phyloP scores from a whole-genome alignment of 2,329 filamentous ascomycete genomes.

The Cladosporium cucumerinum region DNA sequence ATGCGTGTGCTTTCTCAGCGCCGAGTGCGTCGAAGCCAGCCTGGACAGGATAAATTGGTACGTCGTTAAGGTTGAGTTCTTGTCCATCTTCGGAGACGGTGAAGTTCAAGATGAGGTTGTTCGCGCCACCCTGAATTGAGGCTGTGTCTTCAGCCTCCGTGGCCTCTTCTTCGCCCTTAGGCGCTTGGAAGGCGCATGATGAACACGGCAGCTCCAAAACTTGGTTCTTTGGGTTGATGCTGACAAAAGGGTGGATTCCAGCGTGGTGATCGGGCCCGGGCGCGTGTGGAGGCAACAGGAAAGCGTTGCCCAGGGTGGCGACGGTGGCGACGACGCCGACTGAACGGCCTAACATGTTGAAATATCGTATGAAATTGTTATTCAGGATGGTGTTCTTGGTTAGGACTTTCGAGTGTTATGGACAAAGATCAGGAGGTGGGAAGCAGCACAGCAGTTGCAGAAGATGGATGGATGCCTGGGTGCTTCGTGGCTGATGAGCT shows the following conservation, averaged over 20 bases:
- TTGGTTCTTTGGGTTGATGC: conserved; percentile 40
- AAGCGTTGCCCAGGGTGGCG: conserved; percentile 37
- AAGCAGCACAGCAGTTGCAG: background rate
- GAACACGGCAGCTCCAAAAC: conserved; percentile 52
- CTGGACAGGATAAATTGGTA: conserved; percentile 52
- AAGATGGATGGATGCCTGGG: background rate
- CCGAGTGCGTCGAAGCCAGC: conserved; percentile 14
- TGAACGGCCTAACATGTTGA: conserved; percentile 11
- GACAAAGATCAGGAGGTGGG: background rate
- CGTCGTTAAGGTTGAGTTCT: conserved; percentile 57
- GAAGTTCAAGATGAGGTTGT: conserved; percentile 49
- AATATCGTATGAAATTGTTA: background rate
- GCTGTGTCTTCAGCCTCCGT: conserved; percentile 25
- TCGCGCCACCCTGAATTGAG: conserved; percentile 32
- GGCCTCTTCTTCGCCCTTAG: conserved; percentile 27
- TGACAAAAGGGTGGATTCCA: conserved; percentile 24
- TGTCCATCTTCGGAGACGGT: conserved; percentile 46
- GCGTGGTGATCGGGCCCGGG: conserved; percentile 36
- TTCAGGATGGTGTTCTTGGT: background rate
- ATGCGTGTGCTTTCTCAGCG: conserved; percentile 4
- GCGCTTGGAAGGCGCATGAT: conserved; percentile 48
- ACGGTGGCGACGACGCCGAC: conserved; percentile 22
- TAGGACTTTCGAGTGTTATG: background rate
- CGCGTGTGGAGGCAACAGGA: conserved; percentile 53
- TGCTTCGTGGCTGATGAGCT: background rate